Base-by-base conservation (phyloP, 768 basidiomycete species). In the Rhizopogon sp. region DNA sequence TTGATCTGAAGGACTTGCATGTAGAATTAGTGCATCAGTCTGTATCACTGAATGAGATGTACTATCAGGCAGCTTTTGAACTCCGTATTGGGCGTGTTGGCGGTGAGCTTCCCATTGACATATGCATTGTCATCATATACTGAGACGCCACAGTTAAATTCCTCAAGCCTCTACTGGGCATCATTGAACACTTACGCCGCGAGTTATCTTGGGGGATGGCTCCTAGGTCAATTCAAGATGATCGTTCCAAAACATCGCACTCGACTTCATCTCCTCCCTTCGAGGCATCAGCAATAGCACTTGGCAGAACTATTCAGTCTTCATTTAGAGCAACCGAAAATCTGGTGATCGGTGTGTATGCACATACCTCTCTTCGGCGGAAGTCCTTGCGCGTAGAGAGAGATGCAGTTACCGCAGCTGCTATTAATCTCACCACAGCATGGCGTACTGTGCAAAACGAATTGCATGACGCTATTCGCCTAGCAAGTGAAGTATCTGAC, bases 11-110 rank as follows among this genome's bases (percentile, higher is more conserved):
- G 22, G 39, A 40, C 40, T 58, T 66, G 22, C 63, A 68, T 14
- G 51, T 42, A 11, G 59, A 72, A 6, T 61, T 78, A 5, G 58
- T 77, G 13, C 60, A 62, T 33, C 66, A 64, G 22, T 75, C 76
- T 14, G 64, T 75, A 35, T 66, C 67, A 28, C 63, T 80, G 39
- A 74, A 77, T 54, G 60, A 70, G 40, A 64, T 67, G 20, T 78
- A 79, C 57, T 72, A 72, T 3, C 76, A 76, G 56, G 76, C 78
- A 10, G 67, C 72, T 3, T 78, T 80, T 49, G 78, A 80, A 50
- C 63, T 78, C 31, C 71, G 77, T 6, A 56, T 78, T 6, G 76
- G 77, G 22, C 71, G 77, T 20, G 61, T 79, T 35, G 70, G 71
- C 45, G 70, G 78, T 79, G 58, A 56, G 70, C 51, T n/a, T 17